Base-by-base conservation (phyloP, 768 basidiomycete species). In the Amanita rubescens region DNA sequence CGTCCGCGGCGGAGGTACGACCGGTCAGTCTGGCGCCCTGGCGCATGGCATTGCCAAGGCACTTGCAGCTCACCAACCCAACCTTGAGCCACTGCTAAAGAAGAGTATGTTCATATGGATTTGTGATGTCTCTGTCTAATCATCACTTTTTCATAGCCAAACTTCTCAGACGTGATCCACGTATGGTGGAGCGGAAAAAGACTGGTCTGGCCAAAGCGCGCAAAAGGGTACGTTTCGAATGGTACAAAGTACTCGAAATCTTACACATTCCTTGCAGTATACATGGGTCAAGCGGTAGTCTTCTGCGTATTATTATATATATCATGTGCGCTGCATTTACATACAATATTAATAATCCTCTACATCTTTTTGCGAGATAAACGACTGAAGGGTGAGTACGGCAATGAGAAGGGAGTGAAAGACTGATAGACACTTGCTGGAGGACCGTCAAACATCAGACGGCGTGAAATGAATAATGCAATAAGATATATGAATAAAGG, bases 121-220 rank as follows among this genome's bases (percentile, higher is more conserved):
- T 33, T 20, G 5, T 9, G 34, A 17, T 55, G 35, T n/a, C 37
- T 10, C 45, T 56, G 12, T 56, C 22, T 43, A 14, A 44, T 54
- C 50, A 25, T 50, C 49, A 27, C 14, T 49, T 57, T 45, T 57
- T 54, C 57, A 0, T 64, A 96, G 94, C 90, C 55, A 87, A 91
- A 73, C 73, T 94, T 44, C 70, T 92, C 54, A 82, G 83, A 67
- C 84, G 94, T 62, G 95, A 99, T 75, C 92, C 94, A 43, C 87
- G 96, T 69, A 90, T 95, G 90, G 94, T 96, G 27, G 95, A 99
- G 72, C 79, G 95, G 62, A 99, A 99, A 75, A 99, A 99, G 80
- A 90, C 95, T 14, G 91, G 91, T 54, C 68, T 82, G 62, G 82
- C 87, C 55, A 96, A 96, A 75, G 93, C 95, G 55, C 84, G 94